These are phyloP conservation scores for Angomonas ambiguus DNA, from an alignment of 208 protist species.

Conservation along the genomic window DNA sequence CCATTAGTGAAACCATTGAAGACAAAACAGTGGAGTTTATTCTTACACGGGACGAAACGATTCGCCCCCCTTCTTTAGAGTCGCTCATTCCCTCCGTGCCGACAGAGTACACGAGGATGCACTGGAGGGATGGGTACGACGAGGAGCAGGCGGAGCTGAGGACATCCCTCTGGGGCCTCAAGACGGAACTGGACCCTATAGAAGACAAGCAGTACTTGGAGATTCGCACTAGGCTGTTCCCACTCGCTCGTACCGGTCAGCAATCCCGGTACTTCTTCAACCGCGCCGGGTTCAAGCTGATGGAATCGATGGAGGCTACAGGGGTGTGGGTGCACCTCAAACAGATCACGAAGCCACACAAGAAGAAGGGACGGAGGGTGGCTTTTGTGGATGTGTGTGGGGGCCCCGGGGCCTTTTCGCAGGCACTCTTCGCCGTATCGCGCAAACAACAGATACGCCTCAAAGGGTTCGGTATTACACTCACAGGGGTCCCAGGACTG, in stretches of 20 bases:
- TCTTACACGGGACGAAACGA: constrained; percentile 28
- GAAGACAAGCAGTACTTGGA: constrained; percentile 32
- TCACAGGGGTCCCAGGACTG: constrained; percentile 46
- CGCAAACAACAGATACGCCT: constrained; percentile 31
- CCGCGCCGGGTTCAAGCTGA: constrained; percentile 88
- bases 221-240: constrained; percentile 66
- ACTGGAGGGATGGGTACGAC: constrained; percentile 82
- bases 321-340: constrained; percentile 58
- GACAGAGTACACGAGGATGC: constrained; percentile 19
- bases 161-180: constrained; percentile 43
- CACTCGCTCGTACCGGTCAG: constrained; percentile 41
- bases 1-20: constrained; percentile 34
- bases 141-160: constrained; percentile 39
- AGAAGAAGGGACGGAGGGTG: constrained; percentile 7
- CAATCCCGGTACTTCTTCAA: constrained; percentile 59
- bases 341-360: constrained; percentile 10
- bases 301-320: constrained; percentile 76
- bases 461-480: constrained; percentile 85
- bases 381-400: constrained; percentile 88
- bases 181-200: constrained; percentile 56
- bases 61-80: constrained; percentile 28
- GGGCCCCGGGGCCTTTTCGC: constrained; percentile 84
- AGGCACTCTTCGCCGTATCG: constrained; percentile 58
- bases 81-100: constrained; percentile 9
- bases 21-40: constrained; percentile 75